These are phyloP conservation scores for Barbarea vulgaris DNA, from an alignment of 345 rosid species.

Conservation along the genomic window DNA sequence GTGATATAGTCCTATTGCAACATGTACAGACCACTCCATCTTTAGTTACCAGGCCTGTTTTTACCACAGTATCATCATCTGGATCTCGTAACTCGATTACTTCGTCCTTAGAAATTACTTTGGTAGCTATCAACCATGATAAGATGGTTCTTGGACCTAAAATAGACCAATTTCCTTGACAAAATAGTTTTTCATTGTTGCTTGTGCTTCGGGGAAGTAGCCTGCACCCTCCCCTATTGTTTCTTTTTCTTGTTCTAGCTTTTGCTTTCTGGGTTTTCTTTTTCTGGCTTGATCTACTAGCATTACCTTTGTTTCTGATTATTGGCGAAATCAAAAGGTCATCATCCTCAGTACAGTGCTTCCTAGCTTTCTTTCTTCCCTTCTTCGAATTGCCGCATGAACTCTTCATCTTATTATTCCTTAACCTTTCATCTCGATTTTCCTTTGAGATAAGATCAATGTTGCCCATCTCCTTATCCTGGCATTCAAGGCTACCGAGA, in stretches of 20 bases:
- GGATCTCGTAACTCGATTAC: slow-evolving; percentile 77
- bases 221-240: slow-evolving; percentile 59
- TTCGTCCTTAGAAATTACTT: slow-evolving; percentile 64
- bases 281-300: slow-evolving; percentile 49
- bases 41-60: slow-evolving; percentile 69
- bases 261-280: slow-evolving; percentile 51
- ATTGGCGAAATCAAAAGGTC: slow-evolving; percentile 65
- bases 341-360: slow-evolving; percentile 60
- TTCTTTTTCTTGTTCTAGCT: slow-evolving; percentile 51
- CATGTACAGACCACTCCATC: slow-evolving; percentile 83
- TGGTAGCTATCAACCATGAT: slow-evolving; percentile 71
- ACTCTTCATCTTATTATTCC: slow-evolving; percentile 42
- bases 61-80: slow-evolving; percentile 59
- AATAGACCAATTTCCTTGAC: slow-evolving; percentile 50
- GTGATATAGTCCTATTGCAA: slow-evolving; percentile 64
- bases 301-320: slow-evolving; percentile 54
- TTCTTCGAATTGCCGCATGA: slow-evolving; percentile 41
- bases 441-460: slow-evolving; percentile 42
- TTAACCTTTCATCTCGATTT: slow-evolving; percentile 37
- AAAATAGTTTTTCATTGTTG: slow-evolving; percentile 49
- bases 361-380: slow-evolving; percentile 48
- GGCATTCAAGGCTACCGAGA: slow-evolving; percentile 37
- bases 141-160: slow-evolving; percentile 69
- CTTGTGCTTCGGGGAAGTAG: slow-evolving; percentile 63
- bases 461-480: slow-evolving; percentile 32